Evolutionary conservation across 208 protist genomes (phyloP), one percentile per base, ranked within the genome.

Genomic region (Spironucleus salmonicida): DNA sequence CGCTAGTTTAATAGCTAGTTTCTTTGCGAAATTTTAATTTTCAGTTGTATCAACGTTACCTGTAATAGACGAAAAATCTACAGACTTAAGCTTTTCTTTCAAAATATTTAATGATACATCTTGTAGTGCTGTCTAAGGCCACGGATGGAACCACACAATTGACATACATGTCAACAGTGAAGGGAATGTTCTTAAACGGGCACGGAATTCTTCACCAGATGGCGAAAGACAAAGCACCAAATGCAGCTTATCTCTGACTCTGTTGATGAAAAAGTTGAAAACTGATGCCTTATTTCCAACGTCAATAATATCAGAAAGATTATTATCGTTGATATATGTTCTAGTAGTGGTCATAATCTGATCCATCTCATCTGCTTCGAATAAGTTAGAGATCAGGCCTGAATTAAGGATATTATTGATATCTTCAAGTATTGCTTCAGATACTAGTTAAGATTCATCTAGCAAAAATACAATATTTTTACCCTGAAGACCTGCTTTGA

Each of bases 361-460:
- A 35, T 96, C 92, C 84, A 94, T 94, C 80, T 98, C 95, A 75
- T 97, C 90, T 62, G 95, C 89, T 27, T 85, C 81, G 82, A 94
- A 98, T 27, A 98, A 85, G 9, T 93, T 93, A 13, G 94, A 93
- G 45, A 98, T 92, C 85, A 96, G 93, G 59, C 94, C 94, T n/a
- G 88, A 90, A 67, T 94, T 95, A 0, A 98, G 86, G 85, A 98
- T 93, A 86, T 96, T 97, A 87, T 98, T 98, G 84, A 98, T 94
- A 58, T 95, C 85, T 87, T 98, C 94, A 13, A 98, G 84, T 79
- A 98, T 97, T 41, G 91, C 88, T 80, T 97, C 93, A 75, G 95
- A 83, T 77, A 93, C 94, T 30, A 98, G 91, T 79, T 98, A 93
- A 38, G 85, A 87, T 80, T 98, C 94, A 77, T 92, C 95, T 80